Base-by-base conservation (phyloP, 1,139 yeast genomes). In the Taphrina deformans region DNA sequence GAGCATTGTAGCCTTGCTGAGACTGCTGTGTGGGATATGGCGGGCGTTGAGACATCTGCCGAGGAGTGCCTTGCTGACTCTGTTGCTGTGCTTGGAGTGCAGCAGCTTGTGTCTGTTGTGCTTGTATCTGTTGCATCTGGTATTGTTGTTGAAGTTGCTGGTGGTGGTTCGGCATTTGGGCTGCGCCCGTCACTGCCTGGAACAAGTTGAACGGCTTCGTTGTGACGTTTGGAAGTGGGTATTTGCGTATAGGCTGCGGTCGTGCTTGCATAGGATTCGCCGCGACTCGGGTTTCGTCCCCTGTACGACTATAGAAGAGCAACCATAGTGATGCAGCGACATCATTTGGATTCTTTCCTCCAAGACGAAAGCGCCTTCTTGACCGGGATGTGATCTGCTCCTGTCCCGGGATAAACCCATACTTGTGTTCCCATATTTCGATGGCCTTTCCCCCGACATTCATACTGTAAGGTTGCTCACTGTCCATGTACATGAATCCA, bases 401-500 rank as follows among this genome's bases (percentile, higher is more conserved):
- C 24, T 62, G 55, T 3, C 56, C 55, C 12, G 68, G 68, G 24
- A 61, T 33, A 48, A 66, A 66, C 29, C 68, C 68, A 16, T 55
- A 66, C 58, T 65, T 66, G 40, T 66, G 65, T 40, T 66, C 68
- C 44, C 62, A 62, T 35, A 66, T 55, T 29, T 66, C 69, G 23
- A 66, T 52, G 29, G 61, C 53, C 53, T 55, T 59, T 26, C 65
- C 67, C 5, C 59, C 65, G 21, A 60, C 64, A 38, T 66, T 60
- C 48, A 66, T 38, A 31, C 41, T 56, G 31, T 53, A 64, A 5
- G 60, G 59, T 38, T 66, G 60, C 23, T 66, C 68, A 21, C 38
- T 27, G 48, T 62, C 67, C 68, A 66, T 66, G 46, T 65, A 66
- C 55, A 62, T 65, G 63, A 66, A 53, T 5, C 68, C 68, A 55